A percentile compares a stretch with the other conserved stretches of the same genome.
These are phyloP conservation scores for Phlyctochytrium bullatum DNA, from an alignment of 192 early-diverging fungal genomes.

Conservation along the genomic window DNA sequence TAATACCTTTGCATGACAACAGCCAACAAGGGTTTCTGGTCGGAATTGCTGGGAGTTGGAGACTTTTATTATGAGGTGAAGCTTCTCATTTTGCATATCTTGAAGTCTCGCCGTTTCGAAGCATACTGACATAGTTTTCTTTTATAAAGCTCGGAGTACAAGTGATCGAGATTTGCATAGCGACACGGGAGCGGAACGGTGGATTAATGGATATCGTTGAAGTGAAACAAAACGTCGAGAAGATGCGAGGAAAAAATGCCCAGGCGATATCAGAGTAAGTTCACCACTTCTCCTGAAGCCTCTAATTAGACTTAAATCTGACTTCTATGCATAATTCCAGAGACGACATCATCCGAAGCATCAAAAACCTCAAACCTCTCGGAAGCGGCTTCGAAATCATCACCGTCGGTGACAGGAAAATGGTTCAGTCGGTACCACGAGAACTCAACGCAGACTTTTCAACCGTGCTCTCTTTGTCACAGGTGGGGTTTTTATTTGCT, in stretches of 20 bases:
- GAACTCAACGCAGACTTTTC: slow-evolving; percentile 86
- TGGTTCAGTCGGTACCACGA: slow-evolving; percentile 86
- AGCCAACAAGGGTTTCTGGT: slow-evolving; percentile 96
- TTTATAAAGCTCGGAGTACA: background rate
- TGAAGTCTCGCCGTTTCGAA: background rate
- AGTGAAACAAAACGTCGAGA: slow-evolving; percentile 66
- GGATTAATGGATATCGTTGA: slow-evolving; percentile 87
- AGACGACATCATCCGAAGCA: slow-evolving; percentile 84
- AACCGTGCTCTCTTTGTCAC: slow-evolving; percentile 65
- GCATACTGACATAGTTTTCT: background rate
- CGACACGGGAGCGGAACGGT: slow-evolving; percentile 80
- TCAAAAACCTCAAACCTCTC: slow-evolving; percentile 83
- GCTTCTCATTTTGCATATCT: slow-evolving; percentile 29
- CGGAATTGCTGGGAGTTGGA: slow-evolving; percentile 88
- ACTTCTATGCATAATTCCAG: too few relatives aligned
- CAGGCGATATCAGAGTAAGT: slow-evolving; percentile 42
- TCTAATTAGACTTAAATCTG: background rate
- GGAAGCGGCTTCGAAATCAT: slow-evolving; percentile 87
- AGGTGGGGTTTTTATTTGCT: slow-evolving; percentile 54
- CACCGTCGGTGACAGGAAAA: slow-evolving; percentile 69
- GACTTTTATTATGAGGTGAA: slow-evolving; percentile 99
- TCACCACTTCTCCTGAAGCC: background rate
- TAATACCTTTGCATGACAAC: background rate
- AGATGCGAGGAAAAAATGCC: slow-evolving; percentile 57
- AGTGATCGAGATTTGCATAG: slow-evolving; percentile 77